Percentiles rank a stretch among this genome's conserved stretches.
Conservation (phyloP, 129 eudicot genomes). For the Erigeron canadensis region DNA sequence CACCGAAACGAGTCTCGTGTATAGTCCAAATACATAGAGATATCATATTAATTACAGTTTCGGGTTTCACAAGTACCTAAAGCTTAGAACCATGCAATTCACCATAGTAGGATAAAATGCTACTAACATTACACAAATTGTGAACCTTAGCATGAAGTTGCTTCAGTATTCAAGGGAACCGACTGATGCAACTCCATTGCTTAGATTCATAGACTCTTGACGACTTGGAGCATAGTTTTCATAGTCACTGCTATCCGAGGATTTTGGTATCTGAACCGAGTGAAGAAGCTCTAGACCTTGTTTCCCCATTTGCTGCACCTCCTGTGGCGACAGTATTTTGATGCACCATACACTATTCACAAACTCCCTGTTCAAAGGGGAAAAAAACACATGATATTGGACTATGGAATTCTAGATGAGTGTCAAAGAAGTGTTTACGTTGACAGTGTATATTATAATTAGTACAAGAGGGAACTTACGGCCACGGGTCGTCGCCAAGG, state of each 20-base stretch:
- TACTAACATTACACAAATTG: conserved; percentile 24
- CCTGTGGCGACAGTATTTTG: conserved; percentile 81
- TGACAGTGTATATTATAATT: not conserved
- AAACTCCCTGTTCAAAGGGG: conserved; percentile 60
- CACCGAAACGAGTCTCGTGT: conserved; percentile 11
- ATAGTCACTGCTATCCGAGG: conserved; percentile 31
- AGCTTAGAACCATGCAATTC: conserved; percentile 34
- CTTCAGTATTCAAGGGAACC: conserved; percentile 69
- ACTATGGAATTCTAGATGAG: not conserved
- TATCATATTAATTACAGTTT: conserved; percentile 47
- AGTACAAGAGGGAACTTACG: conserved; percentile 46
- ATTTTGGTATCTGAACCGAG: conserved; percentile 47
- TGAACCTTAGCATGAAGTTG: conserved; percentile 13
- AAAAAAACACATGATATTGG: not conserved
- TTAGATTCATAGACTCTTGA: conserved; percentile 49
- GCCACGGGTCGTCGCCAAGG: conserved; percentile 98
- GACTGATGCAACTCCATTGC: conserved; percentile 63
- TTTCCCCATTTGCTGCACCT: conserved; percentile 91
- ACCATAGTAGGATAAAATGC: conserved; percentile 20
- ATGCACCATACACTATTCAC: conserved; percentile 81
- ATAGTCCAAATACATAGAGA: conserved; percentile 8
- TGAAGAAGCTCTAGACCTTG: conserved; percentile 66
- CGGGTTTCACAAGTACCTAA: conserved; percentile 24
- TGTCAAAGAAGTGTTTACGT: not conserved
- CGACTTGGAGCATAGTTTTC: conserved; percentile 46